Evolutionary conservation across 2,329 filamentous ascomycete genomes (phyloP), one percentile per base, ranked within the genome.

Genomic region (Aspergillus viridinutans): DNA sequence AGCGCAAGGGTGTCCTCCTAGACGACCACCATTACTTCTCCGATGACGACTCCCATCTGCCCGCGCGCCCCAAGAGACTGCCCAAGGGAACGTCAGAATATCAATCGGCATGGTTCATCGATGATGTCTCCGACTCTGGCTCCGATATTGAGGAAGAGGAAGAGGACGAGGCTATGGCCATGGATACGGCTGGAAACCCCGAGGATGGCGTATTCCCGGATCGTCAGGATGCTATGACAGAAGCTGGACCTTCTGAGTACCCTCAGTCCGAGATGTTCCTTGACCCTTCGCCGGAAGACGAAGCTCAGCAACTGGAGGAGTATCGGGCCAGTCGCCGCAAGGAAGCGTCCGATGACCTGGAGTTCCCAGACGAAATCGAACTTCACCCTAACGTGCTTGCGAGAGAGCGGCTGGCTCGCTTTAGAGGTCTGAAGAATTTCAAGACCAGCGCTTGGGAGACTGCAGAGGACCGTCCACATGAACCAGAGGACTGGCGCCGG

Each of bases 21-120:
- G 94, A 99, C 64, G 93, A 97, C 64, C 93, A 99, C 72, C 93
- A 97, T 72, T 99, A 99, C 74, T 99, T 97, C 70, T 92, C 92
- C 0, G 93, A 97, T 47, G 91, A 94, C 49, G 88, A 94, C 53
- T 77, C 74, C 4, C 80, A 85, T 53, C 78, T 82, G 20, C 78
- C 85, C 20, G 75, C 81, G 38, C 76, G 78, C 32, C 90, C 90
- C 6, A 94, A 88, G 75, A 85, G 85, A 60, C 76, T 99, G 23
- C 94, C 94, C 0, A 90, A 87, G 74, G 94, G 94, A 61, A 99
- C 94, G 2, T 97, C 94, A 42, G 85, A 88, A 55, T 97, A 97
- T 74, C 94, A 99, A 76, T 84, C 92, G 23, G 92, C 93, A 9
- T 99, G 94, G 94, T 97, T 90, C 70, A 77, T 99, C 38, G 88